Percentiles rank a stretch among this genome's conserved stretches.
Evolutionary conservation across 2,329 filamentous ascomycete species (phyloP).

Genomic region (Fusarium piperis): DNA sequence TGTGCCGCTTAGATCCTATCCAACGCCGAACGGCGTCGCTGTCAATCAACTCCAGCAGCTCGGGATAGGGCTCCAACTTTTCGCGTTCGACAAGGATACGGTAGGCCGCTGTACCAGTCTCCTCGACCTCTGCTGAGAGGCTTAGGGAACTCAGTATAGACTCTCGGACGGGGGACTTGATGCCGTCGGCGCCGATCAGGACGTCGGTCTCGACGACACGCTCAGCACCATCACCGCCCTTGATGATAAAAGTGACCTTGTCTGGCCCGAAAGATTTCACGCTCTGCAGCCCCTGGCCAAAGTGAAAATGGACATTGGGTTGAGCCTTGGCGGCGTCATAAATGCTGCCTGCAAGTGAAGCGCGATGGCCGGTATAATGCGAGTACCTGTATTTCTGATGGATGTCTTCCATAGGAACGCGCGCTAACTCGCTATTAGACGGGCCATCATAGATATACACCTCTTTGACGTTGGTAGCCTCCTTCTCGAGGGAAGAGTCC

Average conservation of each 20-base stretch:
- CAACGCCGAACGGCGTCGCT: background rate
- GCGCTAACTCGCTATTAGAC: background rate
- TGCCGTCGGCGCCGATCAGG: slow-evolving; percentile 21
- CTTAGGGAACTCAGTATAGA: slow-evolving; percentile 8
- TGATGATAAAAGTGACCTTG: background rate
- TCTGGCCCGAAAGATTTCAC: background rate
- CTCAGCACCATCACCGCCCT: background rate
- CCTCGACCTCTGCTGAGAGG: background rate
- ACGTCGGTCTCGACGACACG: slow-evolving; percentile 11
- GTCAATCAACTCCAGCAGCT: slow-evolving; percentile 13
- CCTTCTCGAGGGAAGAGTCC: background rate
- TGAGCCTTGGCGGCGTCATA: slow-evolving; percentile 14
- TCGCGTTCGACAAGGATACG: background rate
- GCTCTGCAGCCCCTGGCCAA: slow-evolving; percentile 6
- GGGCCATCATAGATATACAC: slow-evolving; percentile 4
- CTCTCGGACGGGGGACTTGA: slow-evolving; percentile 21
- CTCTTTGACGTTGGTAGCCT: slow-evolving; percentile 7
- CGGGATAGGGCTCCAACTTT: slow-evolving; percentile 4
- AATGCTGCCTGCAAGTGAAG: slow-evolving; percentile 7
- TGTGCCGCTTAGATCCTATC: slow-evolving; percentile 19
- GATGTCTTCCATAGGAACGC: slow-evolving; percentile 9
- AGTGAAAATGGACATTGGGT: slow-evolving; percentile 19
- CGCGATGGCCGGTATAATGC: slow-evolving; percentile 16
- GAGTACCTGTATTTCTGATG: slow-evolving; percentile 13
- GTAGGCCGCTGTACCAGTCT: slow-evolving; percentile 10